These are phyloP conservation scores for Hypsizygus marmoreus DNA, from an alignment of 768 basidiomycete genomes.

Conservation along the genomic window DNA sequence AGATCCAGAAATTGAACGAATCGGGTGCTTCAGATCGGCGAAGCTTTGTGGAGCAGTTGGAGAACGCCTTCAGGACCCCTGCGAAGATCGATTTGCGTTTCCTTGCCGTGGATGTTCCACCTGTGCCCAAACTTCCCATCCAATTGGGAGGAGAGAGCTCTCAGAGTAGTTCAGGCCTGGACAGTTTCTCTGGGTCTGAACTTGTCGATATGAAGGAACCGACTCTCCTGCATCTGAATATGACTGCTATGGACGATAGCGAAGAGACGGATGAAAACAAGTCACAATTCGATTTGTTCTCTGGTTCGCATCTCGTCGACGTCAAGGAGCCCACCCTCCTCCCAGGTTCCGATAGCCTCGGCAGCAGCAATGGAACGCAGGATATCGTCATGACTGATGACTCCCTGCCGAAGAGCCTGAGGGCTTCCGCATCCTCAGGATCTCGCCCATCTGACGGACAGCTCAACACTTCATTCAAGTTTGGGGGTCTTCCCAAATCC, in stretches of 20 bases:
- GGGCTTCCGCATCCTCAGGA: conserved; percentile 30
- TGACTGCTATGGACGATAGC: conserved; percentile 13
- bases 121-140: conserved; percentile 53
- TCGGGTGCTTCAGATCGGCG: conserved; percentile 66
- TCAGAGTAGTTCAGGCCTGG: conserved; percentile 17
- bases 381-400: conserved; percentile 22
- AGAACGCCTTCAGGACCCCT: conserved; percentile 78
- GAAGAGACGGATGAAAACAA: conserved; percentile 9
- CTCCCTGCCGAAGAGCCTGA: conserved; percentile 15
- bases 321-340: conserved; percentile 38
- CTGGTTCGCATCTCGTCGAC: conserved; percentile 33
- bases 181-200: conserved; percentile 14
- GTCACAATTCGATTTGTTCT: conserved; percentile 24
- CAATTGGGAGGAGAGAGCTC: conserved; percentile 11
- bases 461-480: conserved; percentile 73
- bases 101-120: conserved; percentile 43
- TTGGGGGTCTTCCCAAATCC: conserved; percentile 54
- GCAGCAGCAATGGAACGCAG: conserved; percentile 32
- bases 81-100: conserved; percentile 63
- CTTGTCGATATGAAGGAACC: conserved; percentile 33
- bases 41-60: conserved; percentile 83
- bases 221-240: conserved; percentile 23
- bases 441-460: conserved; percentile 62
- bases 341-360: conserved; percentile 37
- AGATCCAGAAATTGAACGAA: conserved; percentile 68